Conservation (phyloP, 495 filamentous ascomycete species). For the Xylaria telfairii region DNA sequence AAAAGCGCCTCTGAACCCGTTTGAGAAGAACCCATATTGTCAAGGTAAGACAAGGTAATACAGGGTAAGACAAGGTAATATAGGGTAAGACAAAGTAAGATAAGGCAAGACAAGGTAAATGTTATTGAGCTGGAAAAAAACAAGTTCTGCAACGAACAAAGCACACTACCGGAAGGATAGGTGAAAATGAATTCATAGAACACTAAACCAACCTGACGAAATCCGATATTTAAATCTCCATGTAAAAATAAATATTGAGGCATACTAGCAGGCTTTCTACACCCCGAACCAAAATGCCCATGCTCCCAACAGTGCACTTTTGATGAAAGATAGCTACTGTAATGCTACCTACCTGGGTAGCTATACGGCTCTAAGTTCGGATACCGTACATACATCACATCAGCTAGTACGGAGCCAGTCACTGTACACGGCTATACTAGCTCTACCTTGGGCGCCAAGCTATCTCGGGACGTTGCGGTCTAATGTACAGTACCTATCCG, state of each 20-base stretch:
- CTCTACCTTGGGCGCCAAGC: not conserved
- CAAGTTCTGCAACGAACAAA: not conserved
- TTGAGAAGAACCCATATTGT: not conserved
- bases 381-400: not conserved
- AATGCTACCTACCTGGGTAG: too few species aligned
- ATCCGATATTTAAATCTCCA: not conserved
- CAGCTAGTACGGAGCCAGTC: too few species aligned
- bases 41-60: too few species aligned
- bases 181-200: not conserved
- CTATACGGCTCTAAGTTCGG: not conserved
- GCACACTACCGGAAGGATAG: not conserved
- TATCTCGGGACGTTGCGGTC: not conserved
- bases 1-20: not conserved
- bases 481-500: too few species aligned
- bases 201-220: not conserved
- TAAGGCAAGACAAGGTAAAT: too few species aligned
- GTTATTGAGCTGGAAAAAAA: not conserved
- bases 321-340: not conserved
- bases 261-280: not conserved
- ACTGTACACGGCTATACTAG: not conserved
- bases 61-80: too few species aligned
- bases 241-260: not conserved
- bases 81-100: too few species aligned
- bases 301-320: not conserved
- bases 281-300: not conserved